Evolutionary conservation across 148 eudicot species (phyloP).

Genomic region (Dianthus caryophyllus): DNA sequence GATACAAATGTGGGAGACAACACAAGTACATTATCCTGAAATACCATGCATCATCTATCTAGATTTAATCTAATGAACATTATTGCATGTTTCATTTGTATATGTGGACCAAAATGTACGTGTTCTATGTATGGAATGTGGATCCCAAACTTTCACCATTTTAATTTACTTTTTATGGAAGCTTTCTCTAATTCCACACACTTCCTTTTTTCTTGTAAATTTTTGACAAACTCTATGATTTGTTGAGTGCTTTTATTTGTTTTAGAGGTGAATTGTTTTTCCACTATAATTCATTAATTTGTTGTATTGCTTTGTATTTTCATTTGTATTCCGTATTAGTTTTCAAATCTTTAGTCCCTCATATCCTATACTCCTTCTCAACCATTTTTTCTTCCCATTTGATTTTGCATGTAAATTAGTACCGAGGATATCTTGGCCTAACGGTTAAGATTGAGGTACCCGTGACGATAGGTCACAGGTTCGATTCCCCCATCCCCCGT

Average conservation of each 20-base stretch:
- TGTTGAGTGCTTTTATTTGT: slow-evolving; percentile 1
- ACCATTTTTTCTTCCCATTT: too few relatives aligned
- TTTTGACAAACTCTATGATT: not conserved
- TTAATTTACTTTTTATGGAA: slow-evolving; percentile 4
- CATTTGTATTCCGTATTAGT: too few relatives aligned
- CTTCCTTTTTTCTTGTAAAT: slow-evolving; percentile 1
- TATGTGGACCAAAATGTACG: slow-evolving; percentile 3
- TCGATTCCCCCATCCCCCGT: too few relatives aligned
- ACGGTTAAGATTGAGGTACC: too few relatives aligned
- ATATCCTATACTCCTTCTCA: too few relatives aligned
- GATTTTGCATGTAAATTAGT: too few relatives aligned
- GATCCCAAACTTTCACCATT: slow-evolving; percentile 2
- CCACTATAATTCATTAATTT: too few relatives aligned
- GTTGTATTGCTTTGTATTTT: too few relatives aligned
- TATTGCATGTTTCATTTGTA: slow-evolving; percentile 16
- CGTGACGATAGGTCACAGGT: too few relatives aligned
- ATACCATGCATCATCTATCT: slow-evolving; percentile 6
- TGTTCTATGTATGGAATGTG: slow-evolving; percentile 7
- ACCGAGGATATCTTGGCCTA: too few relatives aligned
- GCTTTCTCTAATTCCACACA: slow-evolving; percentile 5
- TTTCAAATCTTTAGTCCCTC: too few relatives aligned
- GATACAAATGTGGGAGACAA: slow-evolving; percentile 5
- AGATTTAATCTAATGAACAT: slow-evolving; percentile 18
- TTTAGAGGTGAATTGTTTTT: not conserved
- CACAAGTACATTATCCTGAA: slow-evolving; percentile 1